Evolutionary conservation across 805 yeast genomes (phyloP).

Genomic region (Lachancea quebecensis): DNA sequence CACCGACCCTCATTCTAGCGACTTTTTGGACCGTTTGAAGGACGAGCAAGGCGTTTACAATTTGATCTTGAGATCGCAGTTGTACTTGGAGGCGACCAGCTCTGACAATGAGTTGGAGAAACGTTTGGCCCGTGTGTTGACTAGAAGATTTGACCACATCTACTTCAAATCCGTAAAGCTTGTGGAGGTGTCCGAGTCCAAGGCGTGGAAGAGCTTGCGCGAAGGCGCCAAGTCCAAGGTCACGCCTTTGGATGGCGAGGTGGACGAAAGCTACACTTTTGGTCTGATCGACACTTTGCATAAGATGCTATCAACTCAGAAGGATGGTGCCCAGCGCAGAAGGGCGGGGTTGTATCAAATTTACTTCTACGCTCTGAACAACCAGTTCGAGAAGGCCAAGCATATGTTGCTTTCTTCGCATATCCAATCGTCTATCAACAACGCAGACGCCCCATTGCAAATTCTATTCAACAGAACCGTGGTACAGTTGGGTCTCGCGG

Average conservation of each 20-base stretch:
- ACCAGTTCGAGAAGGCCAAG: conserved; percentile 76
- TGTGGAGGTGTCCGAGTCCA: conserved; percentile 57
- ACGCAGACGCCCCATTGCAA: conserved; percentile 80
- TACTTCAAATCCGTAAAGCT: conserved; percentile 85
- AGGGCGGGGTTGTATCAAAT: conserved; percentile 80
- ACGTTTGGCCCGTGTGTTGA: conserved; percentile 64
- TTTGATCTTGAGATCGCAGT: conserved; percentile 75
- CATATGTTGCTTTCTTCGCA: conserved; percentile 84
- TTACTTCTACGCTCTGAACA: conserved; percentile 86
- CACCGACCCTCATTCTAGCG: conserved; percentile 92
- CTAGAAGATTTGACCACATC: conserved; percentile 83
- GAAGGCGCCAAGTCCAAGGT: conserved; percentile 20
- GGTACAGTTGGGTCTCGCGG: conserved; percentile 92
- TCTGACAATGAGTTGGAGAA: conserved; percentile 41
- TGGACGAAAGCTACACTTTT: conserved; percentile 38
- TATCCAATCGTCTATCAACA: conserved; percentile 73
- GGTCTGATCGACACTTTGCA: conserved; percentile 60
- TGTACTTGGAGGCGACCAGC: conserved; percentile 66
- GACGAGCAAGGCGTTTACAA: conserved; percentile 76
- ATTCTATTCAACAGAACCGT: conserved; percentile 91
- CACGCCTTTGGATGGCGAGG: conserved; percentile 24
- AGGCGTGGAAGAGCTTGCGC: conserved; percentile 60
- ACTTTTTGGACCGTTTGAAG: conserved; percentile 81
- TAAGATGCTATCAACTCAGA: conserved; percentile 57
- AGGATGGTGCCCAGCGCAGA: conserved; percentile 63